These are phyloP conservation scores for Sporobolomyces phaffii DNA, from an alignment of 768 basidiomycete genomes.

Conservation along the genomic window DNA sequence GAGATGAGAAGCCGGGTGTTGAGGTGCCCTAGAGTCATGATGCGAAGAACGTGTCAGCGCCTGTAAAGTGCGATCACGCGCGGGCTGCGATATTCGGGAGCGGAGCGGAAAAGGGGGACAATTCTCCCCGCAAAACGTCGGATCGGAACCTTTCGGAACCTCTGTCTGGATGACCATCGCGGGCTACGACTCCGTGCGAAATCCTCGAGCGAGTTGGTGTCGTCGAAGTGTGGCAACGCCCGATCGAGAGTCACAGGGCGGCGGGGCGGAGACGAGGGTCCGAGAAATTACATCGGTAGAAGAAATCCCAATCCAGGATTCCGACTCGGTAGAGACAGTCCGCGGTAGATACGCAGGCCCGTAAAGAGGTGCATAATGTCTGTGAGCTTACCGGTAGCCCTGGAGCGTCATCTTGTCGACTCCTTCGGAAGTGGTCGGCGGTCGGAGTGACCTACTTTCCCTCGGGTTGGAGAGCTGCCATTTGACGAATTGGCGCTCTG, in stretches of 20 bases:
- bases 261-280: background rate
- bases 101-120: background rate
- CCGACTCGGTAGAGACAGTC: too few relatives aligned
- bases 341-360: background rate
- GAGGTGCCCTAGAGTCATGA: conserved; percentile 29
- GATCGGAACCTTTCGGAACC: conserved; percentile 2
- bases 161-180: too few relatives aligned
- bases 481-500: background rate
- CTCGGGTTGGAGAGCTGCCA: conserved; percentile 5
- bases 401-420: conserved; percentile 12
- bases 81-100: background rate
- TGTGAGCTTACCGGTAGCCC: conserved; percentile 16
- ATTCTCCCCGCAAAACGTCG: background rate
- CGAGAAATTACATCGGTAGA: too few relatives aligned
- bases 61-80: background rate
- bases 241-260: background rate
- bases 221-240: too few relatives aligned
- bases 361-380: too few relatives aligned
- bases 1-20: conserved; percentile 35
- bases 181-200: too few relatives aligned
- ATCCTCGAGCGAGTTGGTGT: too few relatives aligned
- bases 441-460: conserved; percentile 6
- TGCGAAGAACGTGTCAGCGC: background rate
- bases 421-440: background rate
- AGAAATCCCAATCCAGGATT: background rate